Percentiles rank a stretch among this genome's conserved stretches.
phyloP scores from a whole-genome alignment of 345 rosid genomes.

The Triadica sebifera region DNA sequence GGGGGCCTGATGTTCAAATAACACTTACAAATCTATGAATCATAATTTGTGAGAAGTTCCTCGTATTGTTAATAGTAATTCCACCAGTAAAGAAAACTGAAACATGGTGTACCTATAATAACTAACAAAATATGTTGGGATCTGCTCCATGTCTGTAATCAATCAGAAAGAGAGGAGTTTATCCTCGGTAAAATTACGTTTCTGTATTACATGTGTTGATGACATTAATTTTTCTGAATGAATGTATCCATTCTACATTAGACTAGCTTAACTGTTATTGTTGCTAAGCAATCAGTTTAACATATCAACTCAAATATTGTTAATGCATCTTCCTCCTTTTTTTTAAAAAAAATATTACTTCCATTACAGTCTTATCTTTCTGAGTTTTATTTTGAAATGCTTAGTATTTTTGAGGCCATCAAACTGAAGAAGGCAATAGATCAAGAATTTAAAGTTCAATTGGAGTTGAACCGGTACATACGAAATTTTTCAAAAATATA shows the following conservation, averaged over 20 bases:
- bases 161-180: not conserved
- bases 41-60: slow-evolving; percentile 16
- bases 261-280: not conserved
- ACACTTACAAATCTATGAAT: slow-evolving; percentile 7
- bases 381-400: too few relatives aligned
- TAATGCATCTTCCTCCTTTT: too few relatives aligned
- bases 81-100: slow-evolving; percentile 4
- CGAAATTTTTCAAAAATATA: too few relatives aligned
- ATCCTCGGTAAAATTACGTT: not conserved
- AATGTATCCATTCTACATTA: not conserved
- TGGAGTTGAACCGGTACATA: too few relatives aligned
- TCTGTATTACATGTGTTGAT: not conserved
- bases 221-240: not conserved
- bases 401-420: too few relatives aligned
- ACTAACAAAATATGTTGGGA: slow-evolving; percentile 12
- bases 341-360: too few relatives aligned
- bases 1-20: not conserved
- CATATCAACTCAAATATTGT: too few relatives aligned
- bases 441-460: too few relatives aligned
- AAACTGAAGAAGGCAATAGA: too few relatives aligned
- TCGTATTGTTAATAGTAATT: not conserved
- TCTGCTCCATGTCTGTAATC: slow-evolving; percentile 2
- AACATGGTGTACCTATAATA: slow-evolving; percentile 3
- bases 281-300: not conserved
- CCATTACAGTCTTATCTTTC: too few relatives aligned